These are phyloP conservation scores for Magnaporthiopsis poae DNA, from an alignment of 2,329 filamentous ascomycete genomes.

Conservation along the genomic window DNA sequence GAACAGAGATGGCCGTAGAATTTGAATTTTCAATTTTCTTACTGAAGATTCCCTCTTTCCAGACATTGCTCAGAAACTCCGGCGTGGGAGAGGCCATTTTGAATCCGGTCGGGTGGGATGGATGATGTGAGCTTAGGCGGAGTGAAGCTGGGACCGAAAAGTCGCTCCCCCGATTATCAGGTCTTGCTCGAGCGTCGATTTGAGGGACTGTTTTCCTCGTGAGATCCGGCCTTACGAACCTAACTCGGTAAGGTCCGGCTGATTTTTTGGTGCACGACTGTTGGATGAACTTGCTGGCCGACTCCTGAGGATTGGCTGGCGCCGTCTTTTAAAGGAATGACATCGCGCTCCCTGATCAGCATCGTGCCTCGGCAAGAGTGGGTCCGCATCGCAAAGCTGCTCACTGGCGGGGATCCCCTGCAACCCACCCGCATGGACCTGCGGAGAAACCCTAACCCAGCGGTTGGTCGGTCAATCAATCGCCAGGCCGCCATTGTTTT, in stretches of 20 bases:
- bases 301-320: too few relatives aligned
- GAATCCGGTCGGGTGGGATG: neutral
- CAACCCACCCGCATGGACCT: neutral
- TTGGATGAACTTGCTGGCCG: neutral
- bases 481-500: neutral
- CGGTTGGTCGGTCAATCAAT: neutral
- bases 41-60: constrained; percentile 84
- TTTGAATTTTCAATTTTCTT: constrained; percentile 17
- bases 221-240: too few relatives aligned
- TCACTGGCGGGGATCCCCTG: neutral
- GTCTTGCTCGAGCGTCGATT: too few relatives aligned
- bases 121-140: neutral
- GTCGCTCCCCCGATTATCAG: too few relatives aligned
- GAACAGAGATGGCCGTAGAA: neutral
- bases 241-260: too few relatives aligned
- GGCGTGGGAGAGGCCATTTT: neutral
- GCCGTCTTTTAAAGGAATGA: too few relatives aligned
- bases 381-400: neutral
- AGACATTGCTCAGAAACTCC: constrained; percentile 69
- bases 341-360: neutral
- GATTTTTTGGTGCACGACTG: neutral
- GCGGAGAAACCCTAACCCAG: neutral
- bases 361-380: neutral
- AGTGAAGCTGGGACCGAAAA: neutral
- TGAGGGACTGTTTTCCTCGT: too few relatives aligned